Base-by-base conservation (phyloP, 2,329 filamentous ascomycete genomes). In the Aspergillus sp. region DNA sequence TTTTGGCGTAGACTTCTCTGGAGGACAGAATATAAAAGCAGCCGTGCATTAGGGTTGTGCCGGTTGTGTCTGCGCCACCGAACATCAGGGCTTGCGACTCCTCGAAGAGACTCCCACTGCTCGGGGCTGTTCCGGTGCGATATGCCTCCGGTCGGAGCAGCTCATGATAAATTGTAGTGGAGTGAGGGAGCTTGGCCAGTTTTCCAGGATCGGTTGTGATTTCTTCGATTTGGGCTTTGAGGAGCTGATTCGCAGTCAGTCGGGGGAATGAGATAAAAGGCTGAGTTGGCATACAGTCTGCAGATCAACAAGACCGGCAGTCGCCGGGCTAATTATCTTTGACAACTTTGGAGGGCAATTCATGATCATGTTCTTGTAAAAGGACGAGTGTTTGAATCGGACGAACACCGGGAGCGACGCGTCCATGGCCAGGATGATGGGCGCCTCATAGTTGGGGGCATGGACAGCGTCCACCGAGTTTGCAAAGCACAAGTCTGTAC, bases 301-400 rank as follows among this genome's bases (percentile, higher is more conserved):
- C 1, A 57, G 48, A 20, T 57, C 54, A 3, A 57, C 48, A 5
- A 57, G 37, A 3, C 54, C 54, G 2, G 54, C 54, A 2, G 54
- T 57, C 3, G 49, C 33, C 3, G 54, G 54, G 13, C 40, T 47
- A 17, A 57, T 45, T 6, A 57, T 52, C 33, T 57, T 57, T 3
- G 54, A 52, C 1, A 57, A 17, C 1, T 34, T 40, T 5, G 54
- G 54, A 1, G 54, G 54, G 24, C 54, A 57, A 42, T 57, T 57
- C 48, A 57, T 47, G 33, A 57, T 57, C 42, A 52, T 52, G 41
- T 57, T 51, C 15, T 57, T 57, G 19, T 51, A 51, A 27, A 46
- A 48, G 12, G 13, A 7, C 9, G 48, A 45, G 24, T 57, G 54
- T 20, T 57, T 57, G 54, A 57, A 57, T 22, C 42, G 48, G 7